Percentiles rank a stretch among this genome's conserved stretches.
Conservation (phyloP, 306 rosid genomes). For the Ochetophila trinervis region DNA sequence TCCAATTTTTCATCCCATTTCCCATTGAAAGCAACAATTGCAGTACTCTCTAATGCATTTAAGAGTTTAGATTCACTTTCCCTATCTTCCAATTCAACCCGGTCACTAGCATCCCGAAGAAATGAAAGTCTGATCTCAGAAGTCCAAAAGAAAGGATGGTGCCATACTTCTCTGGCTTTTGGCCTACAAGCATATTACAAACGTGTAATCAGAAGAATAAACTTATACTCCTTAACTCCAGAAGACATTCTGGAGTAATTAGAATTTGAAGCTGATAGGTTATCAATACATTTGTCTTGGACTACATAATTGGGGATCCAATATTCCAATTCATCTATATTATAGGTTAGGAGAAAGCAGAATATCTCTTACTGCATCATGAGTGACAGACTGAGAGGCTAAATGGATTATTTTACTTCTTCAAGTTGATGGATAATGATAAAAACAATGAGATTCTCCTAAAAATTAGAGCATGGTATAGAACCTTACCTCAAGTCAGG, state of each 20-base stretch:
- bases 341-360: no score
- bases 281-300: no score
- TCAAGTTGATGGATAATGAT: no score
- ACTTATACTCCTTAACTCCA: constrained; percentile 1
- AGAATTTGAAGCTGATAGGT: background rate
- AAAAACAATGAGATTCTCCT: background rate
- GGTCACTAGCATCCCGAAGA: constrained; percentile 42
- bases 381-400: no score
- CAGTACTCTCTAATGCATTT: constrained; percentile 31
- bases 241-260: background rate
- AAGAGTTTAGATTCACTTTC: constrained; percentile 29
- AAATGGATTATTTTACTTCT: background rate
- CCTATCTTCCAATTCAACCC: constrained; percentile 44
- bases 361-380: no score
- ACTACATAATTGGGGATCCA: background rate
- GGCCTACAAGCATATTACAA: constrained; percentile 25
- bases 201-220: background rate
- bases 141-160: constrained; percentile 45
- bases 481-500: constrained; percentile 27
- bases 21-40: constrained; percentile 32
- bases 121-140: constrained; percentile 34
- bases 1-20: constrained; percentile 46
- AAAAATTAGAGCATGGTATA: background rate
- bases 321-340: no score
- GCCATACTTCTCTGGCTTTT: constrained; percentile 29